Conservation (phyloP, 768 basidiomycete species). For the Podaxis mareebaensis region DNA sequence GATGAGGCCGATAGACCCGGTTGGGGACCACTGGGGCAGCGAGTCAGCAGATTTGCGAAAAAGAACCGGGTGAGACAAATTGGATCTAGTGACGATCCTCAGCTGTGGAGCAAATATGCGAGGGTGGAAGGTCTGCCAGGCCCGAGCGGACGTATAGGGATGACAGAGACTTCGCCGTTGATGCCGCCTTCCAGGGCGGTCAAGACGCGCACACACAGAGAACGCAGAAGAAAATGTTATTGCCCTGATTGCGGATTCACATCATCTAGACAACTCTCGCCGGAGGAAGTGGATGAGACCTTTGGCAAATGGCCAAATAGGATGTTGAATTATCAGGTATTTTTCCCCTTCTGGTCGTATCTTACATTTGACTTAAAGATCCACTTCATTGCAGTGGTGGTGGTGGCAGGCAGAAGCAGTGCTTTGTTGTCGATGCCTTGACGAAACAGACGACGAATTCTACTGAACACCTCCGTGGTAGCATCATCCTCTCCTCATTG, state of each 20-base stretch:
- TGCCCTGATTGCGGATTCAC: not conserved
- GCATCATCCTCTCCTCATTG: not conserved
- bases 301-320: constrained; percentile 52
- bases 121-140: not conserved
- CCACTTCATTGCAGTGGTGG: constrained; percentile 65
- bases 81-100: constrained; percentile 18
- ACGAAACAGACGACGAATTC: constrained; percentile 52
- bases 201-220: not conserved
- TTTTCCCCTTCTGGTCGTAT: constrained; percentile 15
- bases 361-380: not conserved
- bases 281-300: constrained; percentile 20
- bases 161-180: constrained; percentile 8
- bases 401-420: constrained; percentile 73
- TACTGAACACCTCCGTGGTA: not conserved
- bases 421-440: constrained; percentile 60
- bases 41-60: constrained; percentile 43
- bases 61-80: constrained; percentile 24
- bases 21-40: constrained; percentile 64
- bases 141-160: not conserved
- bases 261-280: constrained; percentile 6
- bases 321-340: constrained; percentile 68
- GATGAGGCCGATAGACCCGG: constrained; percentile 46
- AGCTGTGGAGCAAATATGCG: not conserved
- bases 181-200: not conserved
- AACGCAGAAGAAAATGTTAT: constrained; percentile 2